Evolutionary conservation across 2,329 filamentous ascomycete species (phyloP), one percentile per base, ranked within the genome.

Genomic region (Trichoderma citrinoviride): DNA sequence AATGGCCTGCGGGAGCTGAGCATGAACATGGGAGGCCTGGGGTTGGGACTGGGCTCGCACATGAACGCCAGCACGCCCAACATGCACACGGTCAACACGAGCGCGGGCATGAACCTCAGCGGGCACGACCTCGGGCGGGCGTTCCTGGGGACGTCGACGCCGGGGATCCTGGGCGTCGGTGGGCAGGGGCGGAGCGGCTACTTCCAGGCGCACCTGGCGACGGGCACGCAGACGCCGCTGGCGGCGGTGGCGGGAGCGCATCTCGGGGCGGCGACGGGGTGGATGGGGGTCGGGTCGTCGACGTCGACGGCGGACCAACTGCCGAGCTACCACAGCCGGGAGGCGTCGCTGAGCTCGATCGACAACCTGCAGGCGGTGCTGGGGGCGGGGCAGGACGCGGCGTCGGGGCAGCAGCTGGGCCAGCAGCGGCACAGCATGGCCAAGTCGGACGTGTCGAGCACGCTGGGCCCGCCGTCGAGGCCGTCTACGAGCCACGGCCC

Each of bases 161-260:
- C 85, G 2, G 86, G 86, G 1, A 84, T 90, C 52, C 83, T 90
- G 5, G 90, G 90, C 52, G 83, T 90, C 5, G 90, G 90, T 65
- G 90, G 89, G 33, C 89, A 90, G 12, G 93, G 91, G 70, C 82
- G 94, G 71, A 89, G 89, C 33, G 7, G 10, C 74, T 95, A 94
- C 76, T 94, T 95, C 73, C 91, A 93, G 74, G 87, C 90, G 19
- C 91, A 93, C 69, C 81, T 94, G 5, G 86, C 87, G 8, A 91
- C 90, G 54, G 91, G 91, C 27, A 87, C 90, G 14, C 89, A 91
- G 67, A 94, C 91, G 27, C 91, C 91, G 49, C 82, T 94, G 33
- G 91, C 91, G 7, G 90, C 91, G 56, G 89, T 93, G 55, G 90
- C 90, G 21, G 90, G 90, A 46, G 90, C 89, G 27, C 79, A 80